Evolutionary conservation across 257 asterid species (phyloP).

Genomic region (Thymus mandschuricus): DNA sequence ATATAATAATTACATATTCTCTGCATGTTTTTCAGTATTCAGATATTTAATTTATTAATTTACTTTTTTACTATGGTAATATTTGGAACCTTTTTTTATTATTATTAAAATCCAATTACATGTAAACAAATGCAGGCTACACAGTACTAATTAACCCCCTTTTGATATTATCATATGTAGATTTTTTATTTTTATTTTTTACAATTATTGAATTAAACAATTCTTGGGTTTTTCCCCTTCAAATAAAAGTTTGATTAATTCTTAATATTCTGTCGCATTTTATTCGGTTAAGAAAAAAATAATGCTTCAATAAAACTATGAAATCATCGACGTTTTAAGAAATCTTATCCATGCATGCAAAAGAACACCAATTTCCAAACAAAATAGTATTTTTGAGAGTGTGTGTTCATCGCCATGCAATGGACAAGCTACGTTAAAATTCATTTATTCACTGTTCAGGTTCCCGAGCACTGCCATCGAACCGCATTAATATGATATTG

Average conservation of each 20-base stretch:
- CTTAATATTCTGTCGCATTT: neutral
- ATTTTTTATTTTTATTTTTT: slow-evolving; percentile 13
- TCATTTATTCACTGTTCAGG: too few relatives aligned
- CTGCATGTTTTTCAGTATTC: too few relatives aligned
- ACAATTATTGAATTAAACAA: too few relatives aligned
- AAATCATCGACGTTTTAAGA: slow-evolving; percentile 44
- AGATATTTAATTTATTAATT: too few relatives aligned
- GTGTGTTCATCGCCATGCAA: slow-evolving; percentile 31
- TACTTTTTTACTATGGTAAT: too few relatives aligned
- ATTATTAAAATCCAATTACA: slow-evolving; percentile 31
- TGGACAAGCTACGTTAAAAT: neutral
- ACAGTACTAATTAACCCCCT: slow-evolving; percentile 30
- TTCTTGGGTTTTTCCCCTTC: neutral
- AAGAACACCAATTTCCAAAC: slow-evolving; percentile 44
- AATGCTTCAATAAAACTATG: slow-evolving; percentile 33
- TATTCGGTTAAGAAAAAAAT: neutral
- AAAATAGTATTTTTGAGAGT: slow-evolving; percentile 14
- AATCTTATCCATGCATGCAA: slow-evolving; percentile 38
- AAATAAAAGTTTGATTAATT: neutral
- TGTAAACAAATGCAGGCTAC: slow-evolving; percentile 55
- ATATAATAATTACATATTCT: too few relatives aligned
- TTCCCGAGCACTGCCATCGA: too few relatives aligned
- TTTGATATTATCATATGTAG: neutral
- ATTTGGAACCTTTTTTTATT: neutral
- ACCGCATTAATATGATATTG: too few relatives aligned